Evolutionary conservation across 1,139 yeast species (phyloP).

Genomic region (Scheffersomyces stambukii): DNA sequence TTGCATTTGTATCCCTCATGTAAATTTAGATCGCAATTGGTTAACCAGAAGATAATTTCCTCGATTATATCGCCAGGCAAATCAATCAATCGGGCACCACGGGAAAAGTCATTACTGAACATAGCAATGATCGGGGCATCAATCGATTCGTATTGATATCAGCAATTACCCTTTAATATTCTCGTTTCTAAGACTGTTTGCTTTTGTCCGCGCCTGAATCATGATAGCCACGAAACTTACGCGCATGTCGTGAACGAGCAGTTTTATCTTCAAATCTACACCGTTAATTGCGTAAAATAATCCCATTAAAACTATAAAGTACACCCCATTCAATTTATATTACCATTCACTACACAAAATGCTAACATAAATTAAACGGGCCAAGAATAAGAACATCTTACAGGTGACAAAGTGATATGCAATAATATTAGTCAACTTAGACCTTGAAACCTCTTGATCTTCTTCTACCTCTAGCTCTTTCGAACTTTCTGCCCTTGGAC

Average conservation of each 20-base stretch:
- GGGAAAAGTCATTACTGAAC: background rate
- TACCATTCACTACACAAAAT: slow-evolving; percentile 14
- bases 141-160: no score
- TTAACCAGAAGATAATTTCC: slow-evolving; percentile 13
- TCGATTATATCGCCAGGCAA: slow-evolving; percentile 19
- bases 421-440: slow-evolving; percentile 45
- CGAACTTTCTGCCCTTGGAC: slow-evolving; percentile 99
- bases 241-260: no score
- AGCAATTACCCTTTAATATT: no score
- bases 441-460: slow-evolving; percentile 99
- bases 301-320: no score
- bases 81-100: slow-evolving; percentile 3
- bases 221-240: no score
- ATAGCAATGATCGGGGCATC: no score
- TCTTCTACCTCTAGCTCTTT: slow-evolving; percentile 99
- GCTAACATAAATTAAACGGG: slow-evolving; percentile 13
- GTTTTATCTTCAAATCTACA: no score
- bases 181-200: no score
- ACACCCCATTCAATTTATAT: no score
- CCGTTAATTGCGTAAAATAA: no score
- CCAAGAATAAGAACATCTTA: slow-evolving; percentile 7
- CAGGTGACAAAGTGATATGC: slow-evolving; percentile 5
- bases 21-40: slow-evolving; percentile 10
- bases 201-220: no score
- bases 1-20: no score